Evolutionary conservation across 257 asterid species (phyloP).

Genomic region (Solanum chmielewskii): DNA sequence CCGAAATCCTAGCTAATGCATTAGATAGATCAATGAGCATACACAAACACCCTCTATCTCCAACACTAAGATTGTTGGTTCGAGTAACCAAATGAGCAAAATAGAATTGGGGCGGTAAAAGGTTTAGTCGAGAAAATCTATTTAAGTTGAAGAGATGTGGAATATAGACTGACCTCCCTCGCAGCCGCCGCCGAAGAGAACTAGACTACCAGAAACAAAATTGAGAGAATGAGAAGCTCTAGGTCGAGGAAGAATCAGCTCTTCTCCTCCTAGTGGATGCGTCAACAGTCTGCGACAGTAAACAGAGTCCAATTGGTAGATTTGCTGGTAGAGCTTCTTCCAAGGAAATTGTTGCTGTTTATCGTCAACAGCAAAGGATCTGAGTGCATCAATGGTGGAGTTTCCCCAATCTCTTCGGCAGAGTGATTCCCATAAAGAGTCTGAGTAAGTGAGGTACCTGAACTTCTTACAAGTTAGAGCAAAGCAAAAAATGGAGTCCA

Average conservation of each 20-base stretch:
- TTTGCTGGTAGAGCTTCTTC: conserved; percentile 66
- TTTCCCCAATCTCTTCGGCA: conserved; percentile 82
- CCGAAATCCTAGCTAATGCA: neutral
- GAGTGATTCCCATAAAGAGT: conserved; percentile 73
- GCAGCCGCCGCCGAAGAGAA: conserved; percentile 90
- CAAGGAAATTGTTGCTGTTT: conserved; percentile 25
- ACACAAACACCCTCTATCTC: neutral
- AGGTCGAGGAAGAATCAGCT: conserved; percentile 37
- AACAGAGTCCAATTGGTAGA: conserved; percentile 48
- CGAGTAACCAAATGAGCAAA: neutral
- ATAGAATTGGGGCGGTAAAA: neutral
- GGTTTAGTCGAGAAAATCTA: neutral
- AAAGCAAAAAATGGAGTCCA: conserved; percentile 58
- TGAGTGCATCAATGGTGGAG: conserved; percentile 32
- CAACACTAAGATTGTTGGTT: neutral
- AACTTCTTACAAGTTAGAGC: conserved; percentile 58
- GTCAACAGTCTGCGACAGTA: conserved; percentile 29
- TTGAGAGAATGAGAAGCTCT: conserved; percentile 94
- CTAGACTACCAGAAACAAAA: conserved; percentile 55
- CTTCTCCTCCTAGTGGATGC: conserved; percentile 8
- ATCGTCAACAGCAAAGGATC: neutral
- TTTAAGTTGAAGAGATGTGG: neutral
- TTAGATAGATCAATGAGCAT: neutral
- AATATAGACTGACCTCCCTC: conserved; percentile 58
- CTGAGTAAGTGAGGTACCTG: conserved; percentile 52